Evolutionary conservation across 768 basidiomycete species (phyloP).

Genomic region (Calocybe cyanea): DNA sequence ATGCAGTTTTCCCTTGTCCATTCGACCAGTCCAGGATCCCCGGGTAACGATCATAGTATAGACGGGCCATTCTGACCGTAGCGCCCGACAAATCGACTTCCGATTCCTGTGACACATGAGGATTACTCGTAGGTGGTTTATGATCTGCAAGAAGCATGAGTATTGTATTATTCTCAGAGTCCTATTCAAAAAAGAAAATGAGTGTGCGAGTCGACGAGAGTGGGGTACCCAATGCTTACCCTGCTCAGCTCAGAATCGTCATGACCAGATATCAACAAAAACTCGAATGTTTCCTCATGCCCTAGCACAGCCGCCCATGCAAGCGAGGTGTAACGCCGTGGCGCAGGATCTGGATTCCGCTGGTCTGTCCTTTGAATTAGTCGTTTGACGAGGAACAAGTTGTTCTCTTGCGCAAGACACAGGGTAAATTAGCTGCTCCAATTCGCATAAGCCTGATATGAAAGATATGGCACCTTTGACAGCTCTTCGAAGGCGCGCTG

Average conservation of each 20-base stretch:
- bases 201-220: neutral
- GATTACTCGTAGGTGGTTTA: conserved; percentile 45
- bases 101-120: conserved; percentile 42
- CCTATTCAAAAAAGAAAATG: conserved; percentile 41
- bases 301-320: conserved; percentile 91
- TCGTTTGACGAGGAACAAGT: conserved; percentile 87
- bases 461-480: conserved; percentile 57
- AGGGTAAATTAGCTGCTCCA: conserved; percentile 9
- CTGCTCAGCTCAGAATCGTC: conserved; percentile 91
- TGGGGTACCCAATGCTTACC: conserved; percentile 36
- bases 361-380: conserved; percentile 84
- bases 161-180: conserved; percentile 89
- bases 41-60: conserved; percentile 84
- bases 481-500: conserved; percentile 69
- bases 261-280: conserved; percentile 78
- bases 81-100: conserved; percentile 67
- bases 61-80: conserved; percentile 78
- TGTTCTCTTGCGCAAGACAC: conserved; percentile 68
- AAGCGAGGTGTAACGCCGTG: conserved; percentile 77
- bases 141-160: conserved; percentile 90
- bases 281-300: conserved; percentile 92
- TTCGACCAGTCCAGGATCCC: conserved; percentile 93
- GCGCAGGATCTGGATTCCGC: conserved; percentile 81
- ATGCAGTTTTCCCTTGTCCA: conserved; percentile 81
- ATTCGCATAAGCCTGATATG: neutral